phyloP scores from a whole-genome alignment of 2,329 filamentous ascomycete species.

The Didymella keratinophila region DNA sequence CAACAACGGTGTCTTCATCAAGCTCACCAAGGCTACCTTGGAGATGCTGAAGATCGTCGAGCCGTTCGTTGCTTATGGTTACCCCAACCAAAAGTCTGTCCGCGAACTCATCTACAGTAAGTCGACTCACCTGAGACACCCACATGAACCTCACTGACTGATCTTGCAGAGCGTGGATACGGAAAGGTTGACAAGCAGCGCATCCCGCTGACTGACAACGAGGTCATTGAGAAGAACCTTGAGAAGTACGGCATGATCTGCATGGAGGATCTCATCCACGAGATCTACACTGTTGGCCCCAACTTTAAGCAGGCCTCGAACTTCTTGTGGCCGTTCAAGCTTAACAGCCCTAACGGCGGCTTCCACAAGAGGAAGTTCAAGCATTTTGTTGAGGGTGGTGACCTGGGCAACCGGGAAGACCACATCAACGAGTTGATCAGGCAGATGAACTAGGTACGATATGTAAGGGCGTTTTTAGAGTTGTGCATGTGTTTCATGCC shows the following conservation, averaged over 20 bases:
- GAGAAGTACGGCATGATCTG: slow-evolving; percentile 98
- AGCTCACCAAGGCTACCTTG: slow-evolving; percentile 93
- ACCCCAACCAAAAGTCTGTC: slow-evolving; percentile 98
- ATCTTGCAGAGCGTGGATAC: slow-evolving; percentile 76
- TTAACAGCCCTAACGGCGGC: slow-evolving; percentile 95
- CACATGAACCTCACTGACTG: slow-evolving; percentile 18
- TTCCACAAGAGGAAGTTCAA: slow-evolving; percentile 98
- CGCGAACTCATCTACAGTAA: slow-evolving; percentile 99
- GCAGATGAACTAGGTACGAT: slow-evolving; percentile 87
- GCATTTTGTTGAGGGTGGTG: slow-evolving; percentile 98
- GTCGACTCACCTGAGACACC: slow-evolving; percentile 73
- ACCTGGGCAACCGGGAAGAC: slow-evolving; percentile 98
- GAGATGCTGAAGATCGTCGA: slow-evolving; percentile 99
- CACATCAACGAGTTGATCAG: slow-evolving; percentile 95
- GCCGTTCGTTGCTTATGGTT: slow-evolving; percentile 98
- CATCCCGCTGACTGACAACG: slow-evolving; percentile 94
- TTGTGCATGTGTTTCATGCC: slow-evolving; percentile 22
- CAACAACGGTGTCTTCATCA: slow-evolving; percentile 99
- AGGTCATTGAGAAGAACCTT: slow-evolving; percentile 94
- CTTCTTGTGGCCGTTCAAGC: slow-evolving; percentile 99
- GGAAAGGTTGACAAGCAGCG: slow-evolving; percentile 99
- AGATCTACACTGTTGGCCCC: slow-evolving; percentile 95
- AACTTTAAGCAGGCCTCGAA: slow-evolving; percentile 98
- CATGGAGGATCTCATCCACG: slow-evolving; percentile 98
- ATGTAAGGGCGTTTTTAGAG: slow-evolving; percentile 19